Base-by-base conservation (phyloP, 352 stramenopile species). In the Blastocystis sp. region DNA sequence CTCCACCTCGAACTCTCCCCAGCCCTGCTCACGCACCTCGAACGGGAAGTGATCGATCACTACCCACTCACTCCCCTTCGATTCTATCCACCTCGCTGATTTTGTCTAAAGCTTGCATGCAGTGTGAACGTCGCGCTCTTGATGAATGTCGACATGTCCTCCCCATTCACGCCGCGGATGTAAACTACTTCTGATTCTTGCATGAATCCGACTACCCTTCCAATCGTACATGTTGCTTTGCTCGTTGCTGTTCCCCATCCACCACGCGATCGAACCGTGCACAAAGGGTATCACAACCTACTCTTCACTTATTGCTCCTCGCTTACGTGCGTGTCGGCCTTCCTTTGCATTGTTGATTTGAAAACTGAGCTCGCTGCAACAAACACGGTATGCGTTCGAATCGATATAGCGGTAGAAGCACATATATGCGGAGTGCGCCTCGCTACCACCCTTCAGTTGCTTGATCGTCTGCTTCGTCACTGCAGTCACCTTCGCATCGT, bases 201-300 rank as follows among this genome's bases (percentile, higher is more conserved):
- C 24, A 60, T 10, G 1, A 10, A 28, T 54, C n/a, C 28, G 28
- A 38, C 2, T 24, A 77, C 66, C 66, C 42, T 77, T 77, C 66
- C 66, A 77, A 19, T 77, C 66, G 45, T 77, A 77, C 66, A 77
- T 77, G 60, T 77, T 77, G 38, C 66, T 77, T 19, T 77, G 66
- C 34, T 77, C 19, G 4, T 60, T 17, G n/a, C 42, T 21, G 52
- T 77, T 77, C 0, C 66, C 66, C 9, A 77, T 28, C 74, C 74
- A 84, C 74, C 74, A 84, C 52, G 74, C 21, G 48, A 84, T 84
- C 28, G 59, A 71, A 3, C 74, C 74, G 54, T 71, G 59, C 10
- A 84, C 62, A 84, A 84, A 84, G 40, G 74, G 74, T 64, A 84
- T 38, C 52, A 84, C 74, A 21, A 84, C 43, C 74, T 81, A 70